Conservation (phyloP, 139 green algal genomes). For the Chlamydomonas sp. region DNA sequence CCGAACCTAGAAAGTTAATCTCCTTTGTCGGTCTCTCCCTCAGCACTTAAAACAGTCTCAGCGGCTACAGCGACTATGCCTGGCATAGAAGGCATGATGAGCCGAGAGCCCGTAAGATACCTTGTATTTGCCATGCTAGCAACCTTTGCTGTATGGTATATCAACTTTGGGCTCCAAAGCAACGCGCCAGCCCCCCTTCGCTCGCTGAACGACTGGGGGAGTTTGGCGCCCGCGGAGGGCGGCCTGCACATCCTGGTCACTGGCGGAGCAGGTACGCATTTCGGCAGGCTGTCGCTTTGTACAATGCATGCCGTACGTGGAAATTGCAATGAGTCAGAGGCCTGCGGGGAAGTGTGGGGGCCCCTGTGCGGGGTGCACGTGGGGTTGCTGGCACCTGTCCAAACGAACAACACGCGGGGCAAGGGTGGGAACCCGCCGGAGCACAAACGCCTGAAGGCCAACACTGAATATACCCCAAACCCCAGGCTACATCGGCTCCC, state of each 20-base stretch:
- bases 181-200: not conserved
- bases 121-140: not conserved
- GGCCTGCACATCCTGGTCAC: constrained; percentile 62
- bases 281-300: not conserved
- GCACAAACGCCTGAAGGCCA: not conserved
- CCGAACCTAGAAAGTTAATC: too few relatives aligned
- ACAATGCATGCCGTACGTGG: not conserved
- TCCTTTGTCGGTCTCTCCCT: too few relatives aligned
- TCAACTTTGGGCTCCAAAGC: not conserved
- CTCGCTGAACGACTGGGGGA: not conserved
- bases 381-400: too few relatives aligned
- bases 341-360: not conserved
- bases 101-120: not conserved
- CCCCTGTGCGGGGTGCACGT: not conserved
- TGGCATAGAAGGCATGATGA: not conserved
- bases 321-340: not conserved
- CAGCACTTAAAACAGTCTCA: too few relatives aligned
- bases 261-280: constrained; percentile 51
- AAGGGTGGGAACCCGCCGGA: too few relatives aligned
- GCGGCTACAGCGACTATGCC: too few relatives aligned
- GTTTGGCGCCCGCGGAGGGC: constrained; percentile 15
- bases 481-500: constrained; percentile 81
- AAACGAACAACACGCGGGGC: too few relatives aligned
- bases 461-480: not conserved
- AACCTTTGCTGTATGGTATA: constrained; percentile 8